A percentile compares a stretch with the other conserved stretches of the same genome.
phyloP scores from a whole-genome alignment of 2,329 filamentous ascomycete genomes.

The Ceratocystis cacaofunesta region DNA sequence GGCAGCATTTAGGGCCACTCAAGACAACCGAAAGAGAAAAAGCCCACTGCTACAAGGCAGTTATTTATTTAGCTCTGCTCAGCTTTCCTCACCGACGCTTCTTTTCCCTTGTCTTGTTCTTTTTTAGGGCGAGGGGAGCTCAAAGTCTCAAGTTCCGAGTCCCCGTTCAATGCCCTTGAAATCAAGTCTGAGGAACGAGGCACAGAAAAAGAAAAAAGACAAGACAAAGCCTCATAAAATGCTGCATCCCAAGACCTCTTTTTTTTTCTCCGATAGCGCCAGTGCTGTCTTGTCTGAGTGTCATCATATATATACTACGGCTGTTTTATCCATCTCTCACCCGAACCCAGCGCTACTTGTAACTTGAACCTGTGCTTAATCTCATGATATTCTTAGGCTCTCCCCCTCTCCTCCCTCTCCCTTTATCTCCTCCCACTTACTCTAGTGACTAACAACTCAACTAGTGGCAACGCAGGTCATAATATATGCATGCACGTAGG shows the following conservation, averaged over 20 bases:
- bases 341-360: background rate
- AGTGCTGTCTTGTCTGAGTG: background rate
- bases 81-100: too few species aligned
- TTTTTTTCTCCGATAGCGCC: background rate
- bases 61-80: background rate
- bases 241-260: background rate
- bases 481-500: constrained; percentile 1
- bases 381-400: background rate
- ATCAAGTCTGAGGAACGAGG: background rate
- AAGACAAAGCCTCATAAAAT: constrained; percentile 5
- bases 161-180: background rate
- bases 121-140: too few species aligned
- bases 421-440: background rate
- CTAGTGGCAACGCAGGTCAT: background rate
- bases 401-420: background rate
- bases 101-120: too few species aligned
- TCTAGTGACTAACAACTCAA: background rate
- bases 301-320: background rate
- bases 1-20: background rate
- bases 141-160: too few species aligned
- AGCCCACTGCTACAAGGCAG: background rate
- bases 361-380: background rate
- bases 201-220: background rate
- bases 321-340: background rate
- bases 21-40: background rate